Conservation (phyloP, 352 stramenopile genomes). For the Nothophytophthora sp. region DNA sequence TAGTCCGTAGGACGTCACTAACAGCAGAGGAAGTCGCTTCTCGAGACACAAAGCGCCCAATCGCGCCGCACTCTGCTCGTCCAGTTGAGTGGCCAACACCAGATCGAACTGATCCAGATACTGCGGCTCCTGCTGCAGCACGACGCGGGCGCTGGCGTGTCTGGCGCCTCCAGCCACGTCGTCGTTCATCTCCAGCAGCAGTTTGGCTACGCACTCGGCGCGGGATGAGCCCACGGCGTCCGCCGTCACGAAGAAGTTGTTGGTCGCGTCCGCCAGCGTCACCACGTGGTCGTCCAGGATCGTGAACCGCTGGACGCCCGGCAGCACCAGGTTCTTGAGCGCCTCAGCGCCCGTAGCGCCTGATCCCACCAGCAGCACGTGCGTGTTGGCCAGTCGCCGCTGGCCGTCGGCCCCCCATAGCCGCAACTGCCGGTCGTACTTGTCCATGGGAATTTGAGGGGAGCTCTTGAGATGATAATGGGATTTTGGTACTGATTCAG, state of each 20-base stretch:
- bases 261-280: conserved; percentile 73
- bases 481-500: too few species aligned
- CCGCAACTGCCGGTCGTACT: conserved; percentile 99
- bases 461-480: background rate
- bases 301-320: conserved; percentile 89
- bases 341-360: conserved; percentile 95
- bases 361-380: conserved; percentile 92
- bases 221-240: conserved; percentile 58
- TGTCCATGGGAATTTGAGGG: conserved; percentile 60
- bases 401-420: conserved; percentile 97
- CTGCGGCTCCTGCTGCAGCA: conserved; percentile 58
- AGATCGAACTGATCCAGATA: conserved; percentile 78
- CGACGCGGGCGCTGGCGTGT: conserved; percentile 41
- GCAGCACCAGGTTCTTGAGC: conserved; percentile 98
- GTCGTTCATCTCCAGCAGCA: conserved; percentile 96
- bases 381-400: conserved; percentile 79
- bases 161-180: conserved; percentile 83
- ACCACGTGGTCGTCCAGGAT: conserved; percentile 93
- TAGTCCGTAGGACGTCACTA: conserved; percentile 91
- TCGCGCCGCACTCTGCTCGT: conserved; percentile 46
- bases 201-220: conserved; percentile 78
- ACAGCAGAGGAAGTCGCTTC: conserved; percentile 81
- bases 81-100: conserved; percentile 88
- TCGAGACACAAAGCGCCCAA: conserved; percentile 73
- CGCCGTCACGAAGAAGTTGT: conserved; percentile 94